Percentiles rank a stretch among this genome's conserved stretches.
Evolutionary conservation across 257 asterid species (phyloP).

Genomic region (Scutellaria baicalensis): DNA sequence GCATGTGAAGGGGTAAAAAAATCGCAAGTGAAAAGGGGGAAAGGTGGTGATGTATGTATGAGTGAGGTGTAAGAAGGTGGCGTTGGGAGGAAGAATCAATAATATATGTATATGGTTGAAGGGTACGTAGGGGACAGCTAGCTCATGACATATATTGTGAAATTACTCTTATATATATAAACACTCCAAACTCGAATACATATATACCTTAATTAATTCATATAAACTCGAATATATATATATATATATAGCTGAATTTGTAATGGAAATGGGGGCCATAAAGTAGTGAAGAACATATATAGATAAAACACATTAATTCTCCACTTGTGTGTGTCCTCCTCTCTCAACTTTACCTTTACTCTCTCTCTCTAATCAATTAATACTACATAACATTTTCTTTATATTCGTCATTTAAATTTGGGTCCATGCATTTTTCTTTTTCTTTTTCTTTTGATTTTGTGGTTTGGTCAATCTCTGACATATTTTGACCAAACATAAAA

Average conservation of each 20-base stretch:
- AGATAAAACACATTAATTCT: conserved; percentile 27
- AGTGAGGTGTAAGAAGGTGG: neutral
- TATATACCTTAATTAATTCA: too few species aligned
- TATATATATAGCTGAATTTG: neutral
- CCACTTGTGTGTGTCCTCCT: conserved; percentile 35
- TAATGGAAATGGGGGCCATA: conserved; percentile 18
- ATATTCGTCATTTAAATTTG: neutral
- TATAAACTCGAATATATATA: too few species aligned
- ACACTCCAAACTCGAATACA: too few species aligned
- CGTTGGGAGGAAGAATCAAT: conserved; percentile 6
- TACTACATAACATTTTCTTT: too few species aligned
- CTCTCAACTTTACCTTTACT: conserved; percentile 27
- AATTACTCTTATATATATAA: too few species aligned
- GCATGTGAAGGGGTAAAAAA: too few species aligned
- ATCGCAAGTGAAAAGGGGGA: too few species aligned
- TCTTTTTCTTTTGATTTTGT: too few species aligned
- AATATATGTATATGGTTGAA: conserved; percentile 3
- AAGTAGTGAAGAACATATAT: conserved; percentile 16
- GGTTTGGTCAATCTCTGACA: conserved; percentile 48
- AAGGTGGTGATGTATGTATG: too few species aligned
- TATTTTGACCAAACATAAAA: conserved; percentile 51
- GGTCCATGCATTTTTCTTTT: neutral
- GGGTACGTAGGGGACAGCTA: conserved; percentile 9
- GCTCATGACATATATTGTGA: too few species aligned
- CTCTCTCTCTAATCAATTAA: conserved; percentile 19